A percentile compares a stretch with the other conserved stretches of the same genome.
These are phyloP conservation scores for Amphichorda felina DNA, from an alignment of 2,329 filamentous ascomycete species.

Conservation along the genomic window DNA sequence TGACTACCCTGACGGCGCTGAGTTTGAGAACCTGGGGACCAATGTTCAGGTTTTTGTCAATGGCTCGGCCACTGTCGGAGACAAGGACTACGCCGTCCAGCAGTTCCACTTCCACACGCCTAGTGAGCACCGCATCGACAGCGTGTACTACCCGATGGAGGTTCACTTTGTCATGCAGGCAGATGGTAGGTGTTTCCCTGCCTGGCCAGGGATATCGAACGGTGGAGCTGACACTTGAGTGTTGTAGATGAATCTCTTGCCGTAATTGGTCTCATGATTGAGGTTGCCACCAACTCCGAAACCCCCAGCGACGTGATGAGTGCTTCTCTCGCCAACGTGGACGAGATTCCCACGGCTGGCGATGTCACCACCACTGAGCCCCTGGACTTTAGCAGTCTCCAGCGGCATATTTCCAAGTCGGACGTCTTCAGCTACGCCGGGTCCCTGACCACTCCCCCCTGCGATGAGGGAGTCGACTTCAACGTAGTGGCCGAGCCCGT, in stretches of 20 bases:
- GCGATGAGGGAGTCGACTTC: conserved; percentile 40
- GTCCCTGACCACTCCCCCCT: conserved; percentile 47
- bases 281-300: conserved; percentile 11
- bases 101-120: conserved; percentile 49
- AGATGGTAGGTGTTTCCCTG: conserved; percentile 8
- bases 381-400: conserved; percentile 27
- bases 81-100: conserved; percentile 25
- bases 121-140: conserved; percentile 39
- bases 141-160: conserved; percentile 25
- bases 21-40: conserved; percentile 32
- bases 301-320: conserved; percentile 13
- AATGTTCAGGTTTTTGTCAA: conserved; percentile 34
- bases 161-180: conserved; percentile 28
- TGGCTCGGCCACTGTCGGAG: conserved; percentile 27
- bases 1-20: conserved; percentile 15
- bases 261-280: conserved; percentile 25
- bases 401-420: conserved; percentile 17
- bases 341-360: conserved; percentile 23
- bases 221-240: not conserved
- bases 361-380: conserved; percentile 15
- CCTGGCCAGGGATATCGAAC: not conserved
- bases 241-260: conserved; percentile 9
- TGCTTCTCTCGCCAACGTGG: conserved; percentile 20
- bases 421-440: conserved; percentile 38
- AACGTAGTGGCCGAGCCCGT: conserved; percentile 34